These are phyloP conservation scores for Rhodamnia rubescens DNA, from an alignment of 345 rosid genomes.

Conservation along the genomic window DNA sequence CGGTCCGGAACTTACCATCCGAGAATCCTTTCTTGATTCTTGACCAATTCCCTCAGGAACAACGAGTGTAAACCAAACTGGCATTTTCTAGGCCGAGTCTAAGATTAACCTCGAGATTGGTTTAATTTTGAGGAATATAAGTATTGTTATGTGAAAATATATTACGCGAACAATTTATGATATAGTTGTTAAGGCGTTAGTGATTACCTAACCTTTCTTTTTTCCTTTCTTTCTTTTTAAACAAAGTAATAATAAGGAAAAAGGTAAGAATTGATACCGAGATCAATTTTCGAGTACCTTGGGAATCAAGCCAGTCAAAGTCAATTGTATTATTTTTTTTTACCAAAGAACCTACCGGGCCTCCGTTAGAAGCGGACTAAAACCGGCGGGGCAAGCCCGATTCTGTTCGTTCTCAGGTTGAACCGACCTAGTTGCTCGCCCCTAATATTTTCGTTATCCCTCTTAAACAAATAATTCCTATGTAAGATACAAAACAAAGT, in stretches of 20 bases:
- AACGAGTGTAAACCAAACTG: too few species aligned
- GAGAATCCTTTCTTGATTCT: background rate
- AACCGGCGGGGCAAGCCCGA: rapidly evolving
- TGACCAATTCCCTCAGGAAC: background rate
- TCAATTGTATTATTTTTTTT: background rate
- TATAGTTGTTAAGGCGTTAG: background rate
- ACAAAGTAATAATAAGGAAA: too few species aligned
- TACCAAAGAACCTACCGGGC: background rate
- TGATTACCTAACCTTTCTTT: background rate
- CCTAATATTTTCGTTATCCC: too few species aligned
- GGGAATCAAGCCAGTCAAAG: background rate
- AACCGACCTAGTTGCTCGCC: too few species aligned
- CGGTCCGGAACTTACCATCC: background rate
- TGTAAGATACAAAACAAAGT: too few species aligned
- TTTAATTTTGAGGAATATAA: background rate
- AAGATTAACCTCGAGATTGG: background rate
- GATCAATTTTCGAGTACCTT: background rate
- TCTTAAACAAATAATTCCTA: too few species aligned
- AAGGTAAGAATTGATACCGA: too few species aligned
- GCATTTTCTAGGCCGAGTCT: too few species aligned
- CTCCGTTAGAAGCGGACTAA: background rate
- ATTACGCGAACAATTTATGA: background rate
- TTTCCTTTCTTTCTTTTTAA: background rate
- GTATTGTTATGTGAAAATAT: too few species aligned
- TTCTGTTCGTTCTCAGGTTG: background rate